These are phyloP conservation scores for Omphalea diandra DNA, from an alignment of 441 rosid genomes.

Conservation along the genomic window DNA sequence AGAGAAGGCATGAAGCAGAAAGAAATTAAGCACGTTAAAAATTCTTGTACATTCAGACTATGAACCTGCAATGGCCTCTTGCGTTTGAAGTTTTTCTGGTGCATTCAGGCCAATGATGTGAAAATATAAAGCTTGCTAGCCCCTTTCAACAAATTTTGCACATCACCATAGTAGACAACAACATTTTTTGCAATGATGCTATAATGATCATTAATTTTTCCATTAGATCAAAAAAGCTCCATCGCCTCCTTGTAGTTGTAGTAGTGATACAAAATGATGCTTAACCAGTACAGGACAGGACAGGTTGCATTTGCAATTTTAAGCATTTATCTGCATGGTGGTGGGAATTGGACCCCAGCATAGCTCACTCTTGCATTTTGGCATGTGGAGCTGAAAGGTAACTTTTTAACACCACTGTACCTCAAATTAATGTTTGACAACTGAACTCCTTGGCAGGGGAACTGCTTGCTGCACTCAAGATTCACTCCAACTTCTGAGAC, in stretches of 20 bases:
- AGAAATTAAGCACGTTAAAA: background rate
- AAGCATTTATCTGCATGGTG: constrained; percentile 36
- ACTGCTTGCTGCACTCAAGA: constrained; percentile 43
- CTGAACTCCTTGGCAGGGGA: constrained; percentile 42
- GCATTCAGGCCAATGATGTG: background rate
- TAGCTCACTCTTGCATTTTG: constrained; percentile 29
- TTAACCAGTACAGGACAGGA: background rate
- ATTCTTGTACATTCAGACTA: background rate
- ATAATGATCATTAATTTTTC: background rate
- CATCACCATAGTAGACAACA: too few relatives aligned
- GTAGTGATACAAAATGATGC: background rate
- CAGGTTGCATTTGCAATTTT: background rate
- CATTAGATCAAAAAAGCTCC: background rate
- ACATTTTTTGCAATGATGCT: too few relatives aligned
- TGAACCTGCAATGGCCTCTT: background rate
- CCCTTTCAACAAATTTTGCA: too few relatives aligned
- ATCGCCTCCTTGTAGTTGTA: background rate
- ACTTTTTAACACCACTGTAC: constrained; percentile 27
- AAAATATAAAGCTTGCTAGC: background rate
- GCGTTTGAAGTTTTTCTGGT: background rate
- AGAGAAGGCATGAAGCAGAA: too few relatives aligned
- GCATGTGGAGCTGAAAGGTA: constrained; percentile 39
- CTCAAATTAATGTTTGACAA: constrained; percentile 40
- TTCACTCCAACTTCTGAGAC: constrained; percentile 37
- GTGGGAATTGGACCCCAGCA: constrained; percentile 44